These are phyloP conservation scores for Talaromyces sp. DNA, from an alignment of 2,329 filamentous ascomycete genomes.

Conservation along the genomic window DNA sequence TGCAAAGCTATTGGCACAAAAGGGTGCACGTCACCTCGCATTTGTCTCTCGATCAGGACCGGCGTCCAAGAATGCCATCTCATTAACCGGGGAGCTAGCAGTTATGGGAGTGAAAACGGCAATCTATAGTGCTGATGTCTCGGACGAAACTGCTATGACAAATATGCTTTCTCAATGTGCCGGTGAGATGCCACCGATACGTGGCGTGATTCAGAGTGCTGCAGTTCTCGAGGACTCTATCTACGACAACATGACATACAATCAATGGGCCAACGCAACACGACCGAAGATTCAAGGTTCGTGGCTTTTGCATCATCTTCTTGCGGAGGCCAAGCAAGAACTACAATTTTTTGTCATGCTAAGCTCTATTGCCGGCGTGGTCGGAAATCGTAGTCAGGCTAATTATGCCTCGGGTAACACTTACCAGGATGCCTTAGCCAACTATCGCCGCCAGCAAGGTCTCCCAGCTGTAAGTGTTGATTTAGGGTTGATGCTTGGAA, in stretches of 20 bases:
- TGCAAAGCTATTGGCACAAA: slow-evolving; percentile 28
- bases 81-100: background rate
- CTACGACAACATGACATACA: slow-evolving; percentile 32
- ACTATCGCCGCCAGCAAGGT: slow-evolving; percentile 16
- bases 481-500: slow-evolving; percentile 27
- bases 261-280: slow-evolving; percentile 28
- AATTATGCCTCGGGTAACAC: slow-evolving; percentile 30
- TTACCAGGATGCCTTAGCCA: slow-evolving; percentile 22
- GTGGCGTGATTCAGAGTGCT: slow-evolving; percentile 37
- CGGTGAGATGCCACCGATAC: slow-evolving; percentile 27
- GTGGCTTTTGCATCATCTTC: slow-evolving; percentile 22
- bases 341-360: slow-evolving; percentile 42
- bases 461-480: slow-evolving; percentile 25
- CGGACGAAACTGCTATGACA: background rate
- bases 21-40: slow-evolving; percentile 30
- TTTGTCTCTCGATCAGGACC: slow-evolving; percentile 28
- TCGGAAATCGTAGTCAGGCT: slow-evolving; percentile 37
- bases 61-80: slow-evolving; percentile 22
- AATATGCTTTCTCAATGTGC: background rate
- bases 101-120: background rate
- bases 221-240: slow-evolving; percentile 36
- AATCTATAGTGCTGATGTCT: background rate
- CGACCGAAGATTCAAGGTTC: slow-evolving; percentile 42
- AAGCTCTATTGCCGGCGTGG: slow-evolving; percentile 28
- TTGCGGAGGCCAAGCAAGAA: slow-evolving; percentile 17